Conservation (phyloP, 768 basidiomycete genomes). For the Termitomyces sp. region DNA sequence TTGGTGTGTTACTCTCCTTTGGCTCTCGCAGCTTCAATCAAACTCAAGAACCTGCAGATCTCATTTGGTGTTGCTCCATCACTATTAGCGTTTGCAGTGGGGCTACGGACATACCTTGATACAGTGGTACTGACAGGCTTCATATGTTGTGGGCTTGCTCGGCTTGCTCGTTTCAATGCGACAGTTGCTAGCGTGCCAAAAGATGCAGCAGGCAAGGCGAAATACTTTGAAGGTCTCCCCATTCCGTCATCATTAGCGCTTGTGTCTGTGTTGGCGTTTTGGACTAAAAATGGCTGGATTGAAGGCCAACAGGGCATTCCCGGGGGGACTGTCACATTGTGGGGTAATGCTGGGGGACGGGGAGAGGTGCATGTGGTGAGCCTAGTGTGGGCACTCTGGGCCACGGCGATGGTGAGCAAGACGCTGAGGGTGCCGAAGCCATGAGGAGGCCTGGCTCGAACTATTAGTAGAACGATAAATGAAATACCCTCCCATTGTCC, state of each 20-base stretch:
- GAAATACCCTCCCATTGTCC: constrained; percentile 8
- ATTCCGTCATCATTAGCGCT: constrained; percentile 87
- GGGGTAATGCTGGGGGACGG: constrained; percentile 64
- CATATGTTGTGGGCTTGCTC: constrained; percentile 93
- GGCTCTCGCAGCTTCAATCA: neutral
- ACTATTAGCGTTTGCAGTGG: constrained; percentile 86
- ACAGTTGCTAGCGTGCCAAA: constrained; percentile 94
- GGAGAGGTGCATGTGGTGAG: constrained; percentile 84
- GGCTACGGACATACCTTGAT: constrained; percentile 88
- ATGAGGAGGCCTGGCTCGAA: constrained; percentile 23
- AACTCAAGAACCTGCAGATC: constrained; percentile 45
- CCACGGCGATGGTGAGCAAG: constrained; percentile 97
- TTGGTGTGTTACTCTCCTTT: constrained; percentile 48
- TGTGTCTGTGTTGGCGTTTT: constrained; percentile 74
- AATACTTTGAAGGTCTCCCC: constrained; percentile 96
- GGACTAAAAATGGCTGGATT: constrained; percentile 83
- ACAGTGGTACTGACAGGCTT: constrained; percentile 82
- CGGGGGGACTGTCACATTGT: constrained; percentile 64
- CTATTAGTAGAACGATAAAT: neutral
- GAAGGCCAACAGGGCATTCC: constrained; percentile 73
- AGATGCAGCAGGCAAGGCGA: constrained; percentile 77
- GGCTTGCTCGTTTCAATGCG: constrained; percentile 97
- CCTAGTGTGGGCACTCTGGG: constrained; percentile 80
- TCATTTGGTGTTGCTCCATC: constrained; percentile 98
- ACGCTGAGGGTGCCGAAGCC: constrained; percentile 81